Evolutionary conservation across 768 basidiomycete species (phyloP).

Genomic region (Termitomyces sp.): DNA sequence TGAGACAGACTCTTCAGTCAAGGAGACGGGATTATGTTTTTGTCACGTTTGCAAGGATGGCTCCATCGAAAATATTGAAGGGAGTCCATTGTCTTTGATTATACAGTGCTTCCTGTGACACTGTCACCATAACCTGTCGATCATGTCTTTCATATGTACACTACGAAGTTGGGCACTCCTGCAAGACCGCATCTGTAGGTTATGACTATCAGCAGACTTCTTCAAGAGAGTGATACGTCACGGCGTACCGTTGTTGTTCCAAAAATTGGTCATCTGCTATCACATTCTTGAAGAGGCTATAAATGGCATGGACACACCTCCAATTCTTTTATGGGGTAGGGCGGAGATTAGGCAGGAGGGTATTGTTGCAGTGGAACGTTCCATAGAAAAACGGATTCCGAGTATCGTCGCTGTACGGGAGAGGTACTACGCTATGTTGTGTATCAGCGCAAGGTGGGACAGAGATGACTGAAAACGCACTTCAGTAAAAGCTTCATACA

Average conservation of each 20-base stretch:
- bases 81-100: conserved; percentile 83
- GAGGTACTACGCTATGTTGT: conserved; percentile 42
- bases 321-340: conserved; percentile 89
- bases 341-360: conserved; percentile 88
- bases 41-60: conserved; percentile 85
- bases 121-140: no score
- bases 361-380: conserved; percentile 82
- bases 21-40: conserved; percentile 65
- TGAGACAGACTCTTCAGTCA: conserved; percentile 84
- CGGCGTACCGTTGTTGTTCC: conserved; percentile 72
- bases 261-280: conserved; percentile 85
- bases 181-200: conserved; percentile 65
- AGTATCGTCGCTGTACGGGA: conserved; percentile 81
- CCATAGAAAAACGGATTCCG: conserved; percentile 89
- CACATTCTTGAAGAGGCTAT: neutral
- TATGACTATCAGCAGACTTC: neutral
- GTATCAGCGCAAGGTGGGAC: conserved; percentile 4
- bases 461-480: no score
- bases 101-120: no score
- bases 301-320: conserved; percentile 51
- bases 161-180: conserved; percentile 73
- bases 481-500: no score
- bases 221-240: neutral
- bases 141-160: conserved; percentile 44
- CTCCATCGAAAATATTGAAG: conserved; percentile 78